Evolutionary conservation across 1,284 basidiomycete genomes (phyloP), one percentile per base, ranked within the genome.

Genomic region (Spongiforma sp.): DNA sequence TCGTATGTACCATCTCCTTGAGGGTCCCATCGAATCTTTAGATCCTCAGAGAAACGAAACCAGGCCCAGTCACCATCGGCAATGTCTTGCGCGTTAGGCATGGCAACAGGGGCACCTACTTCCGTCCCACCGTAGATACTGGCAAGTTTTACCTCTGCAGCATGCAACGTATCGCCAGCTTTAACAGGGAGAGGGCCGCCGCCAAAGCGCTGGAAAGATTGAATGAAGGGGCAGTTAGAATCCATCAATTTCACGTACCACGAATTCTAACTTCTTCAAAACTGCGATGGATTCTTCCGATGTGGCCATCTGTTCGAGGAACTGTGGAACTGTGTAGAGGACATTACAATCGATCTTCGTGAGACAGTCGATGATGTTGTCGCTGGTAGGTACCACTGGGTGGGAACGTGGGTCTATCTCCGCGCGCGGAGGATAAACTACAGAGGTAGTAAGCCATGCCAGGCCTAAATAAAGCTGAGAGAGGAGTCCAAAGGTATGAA

Each of bases 1-100:
- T 80, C 79, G 48, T 70, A 80, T 2, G 71, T 68, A 7, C 64
- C 75, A 33, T 78, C 70, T 0, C 70, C 77, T 59, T 77, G 70
- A 5, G 72, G 66, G 21, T 28, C 62, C 76, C 77, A 81, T 17
- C 77, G 66, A 1, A 72, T 17, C 2, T 69, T 67, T 10, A 64
- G 39, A 3, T 62, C 52, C 1, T 70, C 62, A 2, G 64, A 10
- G 34, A 80, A 67, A 28, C 60, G 59, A 41, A 75, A 56, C 75
- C 76, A 80, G 39, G 64, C 59, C 80, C 80, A 81, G 28, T 75
- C 72, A 14, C 69, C 71, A n/a, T 58, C 57, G 3, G 10, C 57
- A 32, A 58, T n/a, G 28, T 58, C 57, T 39, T 65, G 30, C n/a
- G 57, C 17, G 57, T 33, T 58, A 19, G 57, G 41, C 0, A n/a